Conservation (phyloP, 176 grass and related monocot genomes). For the Avena atlantica region DNA sequence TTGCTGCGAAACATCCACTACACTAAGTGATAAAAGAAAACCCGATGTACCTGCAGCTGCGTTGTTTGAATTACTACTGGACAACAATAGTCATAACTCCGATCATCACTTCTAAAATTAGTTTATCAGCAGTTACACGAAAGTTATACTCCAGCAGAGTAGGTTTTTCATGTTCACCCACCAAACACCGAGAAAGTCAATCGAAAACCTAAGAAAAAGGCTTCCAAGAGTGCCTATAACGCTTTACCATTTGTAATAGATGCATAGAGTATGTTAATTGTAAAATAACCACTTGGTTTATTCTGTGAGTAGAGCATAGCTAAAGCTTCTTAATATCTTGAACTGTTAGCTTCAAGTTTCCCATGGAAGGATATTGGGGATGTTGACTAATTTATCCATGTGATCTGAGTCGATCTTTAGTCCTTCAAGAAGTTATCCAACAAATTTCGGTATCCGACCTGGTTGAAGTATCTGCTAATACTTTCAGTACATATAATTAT, state of each 20-base stretch:
- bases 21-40: slow-evolving; percentile 23
- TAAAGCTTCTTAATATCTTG: slow-evolving; percentile 57
- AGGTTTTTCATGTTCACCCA: slow-evolving; percentile 66
- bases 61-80: slow-evolving; percentile 50
- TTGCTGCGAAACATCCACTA: too few species aligned
- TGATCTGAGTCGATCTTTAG: slow-evolving; percentile 53
- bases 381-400: slow-evolving; percentile 51
- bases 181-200: slow-evolving; percentile 59
- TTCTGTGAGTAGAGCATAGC: slow-evolving; percentile 67
- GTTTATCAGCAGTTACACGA: slow-evolving; percentile 61
- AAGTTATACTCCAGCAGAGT: slow-evolving; percentile 71
- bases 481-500: neutral
- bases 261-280: slow-evolving; percentile 67
- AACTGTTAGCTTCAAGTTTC: slow-evolving; percentile 50
- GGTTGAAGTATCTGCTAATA: slow-evolving; percentile 33
- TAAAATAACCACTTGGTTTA: slow-evolving; percentile 48
- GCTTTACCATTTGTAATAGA: slow-evolving; percentile 65
- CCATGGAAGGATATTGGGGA: slow-evolving; percentile 57
- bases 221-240: slow-evolving; percentile 72
- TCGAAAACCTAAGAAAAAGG: slow-evolving; percentile 60
- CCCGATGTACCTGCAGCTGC: slow-evolving; percentile 61
- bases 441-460: slow-evolving; percentile 33
- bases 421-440: slow-evolving; percentile 27
- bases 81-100: slow-evolving; percentile 71
- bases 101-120: slow-evolving; percentile 51